Base-by-base conservation (phyloP, 2,329 filamentous ascomycete species). In the Cephalotrichum gorgonifer region DNA sequence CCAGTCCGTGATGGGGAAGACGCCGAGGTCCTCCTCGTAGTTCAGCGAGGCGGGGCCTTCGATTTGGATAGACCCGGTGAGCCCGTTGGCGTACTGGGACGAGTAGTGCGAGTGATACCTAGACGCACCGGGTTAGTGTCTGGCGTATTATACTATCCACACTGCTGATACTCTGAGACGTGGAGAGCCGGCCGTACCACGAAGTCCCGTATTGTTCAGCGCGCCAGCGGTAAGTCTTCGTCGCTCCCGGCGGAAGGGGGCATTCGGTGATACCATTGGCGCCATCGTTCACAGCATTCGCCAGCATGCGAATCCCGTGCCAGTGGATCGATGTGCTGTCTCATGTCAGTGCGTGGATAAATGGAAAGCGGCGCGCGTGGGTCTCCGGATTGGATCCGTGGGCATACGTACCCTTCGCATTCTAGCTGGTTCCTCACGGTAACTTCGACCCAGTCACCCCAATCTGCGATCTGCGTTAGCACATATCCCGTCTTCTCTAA, bases 371-470 rank as follows among this genome's bases (percentile, higher is more conserved):
- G 4, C 35, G 15, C 14, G 3, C 11, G 5, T 30, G n/a, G 3
- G 27, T n/a, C n/a, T n/a, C n/a, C n/a, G 17, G 6, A 20, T 4
- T 2, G 4, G 17, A 4, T 23, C n/a, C n/a, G n/a, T n/a, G 2
- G 1, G 2, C 15, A 27, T n/a, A 50, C 59, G 39, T 50, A 66
- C 62, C 62, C 64, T 53, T 68, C 69, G 28, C 58, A 63, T 14
- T 69, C 70, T 2, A 86, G 72, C n/a, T 76, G 71, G 61, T 88
- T 88, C 62, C 77, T 72, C 50, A 86, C 75, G 23, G 78, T 78
- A 45, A 86, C 74, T 44, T 82, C 64, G 30, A 75, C 63, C 6
- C 53, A 61, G 52, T 78, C 74, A 27, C 74, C 74, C 71, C 73
- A 76, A 50, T 75, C 52, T 50, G 28, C 4, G n/a, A 2, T 22